These are phyloP conservation scores for Cicer arietinum DNA, from an alignment of 306 rosid species.

Conservation along the genomic window DNA sequence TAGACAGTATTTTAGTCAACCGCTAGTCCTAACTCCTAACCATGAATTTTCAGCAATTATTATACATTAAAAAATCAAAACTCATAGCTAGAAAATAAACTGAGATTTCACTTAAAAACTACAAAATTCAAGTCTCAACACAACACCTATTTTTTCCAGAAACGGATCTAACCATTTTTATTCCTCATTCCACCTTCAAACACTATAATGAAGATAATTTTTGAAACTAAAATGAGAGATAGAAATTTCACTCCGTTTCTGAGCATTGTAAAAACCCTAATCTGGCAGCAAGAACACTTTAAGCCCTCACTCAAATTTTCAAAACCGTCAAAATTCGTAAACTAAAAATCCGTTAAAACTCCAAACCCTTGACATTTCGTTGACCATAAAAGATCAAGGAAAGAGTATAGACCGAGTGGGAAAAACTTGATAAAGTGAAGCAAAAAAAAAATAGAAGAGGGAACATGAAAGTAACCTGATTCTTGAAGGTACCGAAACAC, in stretches of 20 bases:
- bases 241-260: conserved; percentile 7
- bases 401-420: not conserved
- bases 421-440: not conserved
- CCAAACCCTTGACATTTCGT: conserved; percentile 23
- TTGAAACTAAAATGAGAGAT: not conserved
- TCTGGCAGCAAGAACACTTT: not conserved
- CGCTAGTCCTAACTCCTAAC: not conserved
- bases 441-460: not conserved
- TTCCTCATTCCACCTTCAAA: conserved; percentile 23
- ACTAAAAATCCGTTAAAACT: conserved; percentile 23
- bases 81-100: not conserved
- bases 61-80: not conserved
- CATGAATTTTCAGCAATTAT: not conserved
- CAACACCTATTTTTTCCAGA: conserved; percentile 6
- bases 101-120: conserved; percentile 22
- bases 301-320: conserved; percentile 4
- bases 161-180: conserved; percentile 42
- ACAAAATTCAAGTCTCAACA: not conserved
- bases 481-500: conserved; percentile 94
- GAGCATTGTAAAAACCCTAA: conserved; percentile 49
- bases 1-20: not conserved
- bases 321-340: conserved; percentile 11
- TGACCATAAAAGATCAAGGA: not conserved
- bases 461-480: conserved; percentile 62
- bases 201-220: not conserved